Base-by-base conservation (phyloP, 805 yeast genomes). In the Saccharomycopsis sp. region DNA sequence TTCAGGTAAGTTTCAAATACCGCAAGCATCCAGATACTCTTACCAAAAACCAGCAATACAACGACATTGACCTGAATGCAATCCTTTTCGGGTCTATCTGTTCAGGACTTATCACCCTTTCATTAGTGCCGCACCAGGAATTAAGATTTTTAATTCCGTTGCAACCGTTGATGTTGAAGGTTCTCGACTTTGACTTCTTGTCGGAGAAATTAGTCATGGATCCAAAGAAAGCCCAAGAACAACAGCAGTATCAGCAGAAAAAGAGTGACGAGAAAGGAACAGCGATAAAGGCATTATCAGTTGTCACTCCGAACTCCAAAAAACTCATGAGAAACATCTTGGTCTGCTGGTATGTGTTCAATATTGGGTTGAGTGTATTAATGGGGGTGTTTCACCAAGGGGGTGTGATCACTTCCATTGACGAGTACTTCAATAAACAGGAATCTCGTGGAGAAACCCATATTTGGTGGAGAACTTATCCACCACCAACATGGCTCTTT, bases 391-490 rank as follows among this genome's bases (percentile, higher is more conserved):
- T 83, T 25, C 99, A 94, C 66, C 99, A 94, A 73, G 91, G 93
- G 47, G 99, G 99, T 1, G 82, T 94, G 0, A 73, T 93, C 0
- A 86, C 89, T 0, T 86, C 87, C 0, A 72, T 88, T 44, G 74
- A 73, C 22, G 49, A 44, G 22, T 44, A 44, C 22, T 44, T 44
- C 49, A 44, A 44, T 44, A 44, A 44, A 17, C 22, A 44, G 8
- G 20, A 44, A n/a, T 7, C 19, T 14, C 14, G 7, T 3, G 22
- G 23, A 23, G 25, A 15, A 2, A 25, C 82, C 0, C 78, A 82
- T 41, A 67, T 93, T 3, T 93, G 96, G 90, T 93, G 98, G 98
- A 84, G 90, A 69, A 90, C 97, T 0, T 94, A 93, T 65, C 81
- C 89, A 2, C 97, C 98, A 0, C 98, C 99, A 2, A 80, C 89